Conservation (phyloP, 345 rosid genomes). For the Balakata baccata region DNA sequence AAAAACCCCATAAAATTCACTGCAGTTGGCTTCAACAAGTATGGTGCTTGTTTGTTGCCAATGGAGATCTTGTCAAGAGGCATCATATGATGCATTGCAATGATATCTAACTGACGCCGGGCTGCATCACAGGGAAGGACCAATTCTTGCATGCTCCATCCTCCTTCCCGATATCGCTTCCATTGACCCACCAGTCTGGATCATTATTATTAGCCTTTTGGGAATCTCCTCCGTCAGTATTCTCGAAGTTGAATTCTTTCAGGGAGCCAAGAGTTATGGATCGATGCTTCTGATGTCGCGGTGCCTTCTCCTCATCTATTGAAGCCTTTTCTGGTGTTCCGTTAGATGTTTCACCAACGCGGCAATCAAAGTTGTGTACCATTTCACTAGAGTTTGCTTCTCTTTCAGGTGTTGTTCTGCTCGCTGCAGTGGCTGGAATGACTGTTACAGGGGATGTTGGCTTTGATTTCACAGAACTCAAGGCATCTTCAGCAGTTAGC, state of each 20-base stretch:
- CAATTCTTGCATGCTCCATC: slow-evolving; percentile 44
- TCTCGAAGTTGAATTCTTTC: slow-evolving; percentile 70
- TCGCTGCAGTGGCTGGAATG: slow-evolving; percentile 19
- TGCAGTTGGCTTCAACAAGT: slow-evolving; percentile 1
- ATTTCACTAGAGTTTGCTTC: slow-evolving; percentile 23
- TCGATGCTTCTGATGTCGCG: slow-evolving; percentile 40
- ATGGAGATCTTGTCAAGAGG: slow-evolving; percentile 7
- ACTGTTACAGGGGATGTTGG: slow-evolving; percentile 42
- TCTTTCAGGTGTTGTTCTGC: slow-evolving; percentile 24
- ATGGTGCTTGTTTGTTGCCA: slow-evolving; percentile 9
- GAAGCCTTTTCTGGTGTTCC: slow-evolving; percentile 32
- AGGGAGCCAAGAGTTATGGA: slow-evolving; percentile 52
- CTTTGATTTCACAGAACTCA: slow-evolving; percentile 44
- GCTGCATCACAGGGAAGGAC: slow-evolving; percentile 82
- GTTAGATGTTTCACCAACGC: slow-evolving; percentile 36
- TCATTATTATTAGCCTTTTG: slow-evolving; percentile 28
- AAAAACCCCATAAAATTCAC: slow-evolving; percentile 7
- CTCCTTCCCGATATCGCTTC: slow-evolving; percentile 47
- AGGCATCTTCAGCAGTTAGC: slow-evolving; percentile 45
- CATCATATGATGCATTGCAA: not conserved
- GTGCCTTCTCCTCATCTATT: slow-evolving; percentile 24
- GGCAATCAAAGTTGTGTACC: slow-evolving; percentile 16
- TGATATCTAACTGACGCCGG: slow-evolving; percentile 53
- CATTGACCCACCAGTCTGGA: slow-evolving; percentile 53
- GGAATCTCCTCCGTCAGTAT: slow-evolving; percentile 48